Conservation (phyloP, 495 filamentous ascomycete species). For the Penicillium dipodomyicola region DNA sequence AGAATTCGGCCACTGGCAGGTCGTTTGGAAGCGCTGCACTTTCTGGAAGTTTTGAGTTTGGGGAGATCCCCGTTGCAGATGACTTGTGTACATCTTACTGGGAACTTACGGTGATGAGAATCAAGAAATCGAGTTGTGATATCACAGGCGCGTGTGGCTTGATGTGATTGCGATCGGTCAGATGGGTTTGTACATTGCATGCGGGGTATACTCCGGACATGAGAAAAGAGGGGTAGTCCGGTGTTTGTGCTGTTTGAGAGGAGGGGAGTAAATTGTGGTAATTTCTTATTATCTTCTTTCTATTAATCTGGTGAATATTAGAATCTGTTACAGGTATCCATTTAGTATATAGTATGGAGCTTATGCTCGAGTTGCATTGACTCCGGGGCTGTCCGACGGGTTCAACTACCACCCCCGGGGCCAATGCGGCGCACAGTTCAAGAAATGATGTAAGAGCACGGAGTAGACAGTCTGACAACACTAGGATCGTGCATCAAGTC, state of each 20-base stretch:
- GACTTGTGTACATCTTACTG: constrained; percentile 3
- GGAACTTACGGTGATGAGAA: constrained; percentile 4
- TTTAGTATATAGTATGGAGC: not conserved
- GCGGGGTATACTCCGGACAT: constrained; percentile 2
- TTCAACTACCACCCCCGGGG: not conserved
- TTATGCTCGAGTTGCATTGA: constrained; percentile 3
- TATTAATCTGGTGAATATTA: not conserved
- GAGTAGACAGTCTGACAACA: constrained; percentile 17
- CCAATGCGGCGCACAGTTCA: not conserved
- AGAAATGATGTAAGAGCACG: constrained; percentile 23
- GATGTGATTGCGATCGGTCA: constrained; percentile 19
- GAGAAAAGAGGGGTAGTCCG: not conserved
- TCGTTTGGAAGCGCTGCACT: constrained; percentile 17
- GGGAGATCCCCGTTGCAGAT: constrained; percentile 11
- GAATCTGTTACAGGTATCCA: not conserved
- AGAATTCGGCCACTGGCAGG: constrained; percentile 13
- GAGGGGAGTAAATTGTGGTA: not conserved
- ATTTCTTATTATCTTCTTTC: not conserved
- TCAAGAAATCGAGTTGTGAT: constrained; percentile 14
- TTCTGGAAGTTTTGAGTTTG: constrained; percentile 6
- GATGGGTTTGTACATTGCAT: constrained; percentile 12
- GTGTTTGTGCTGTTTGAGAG: not conserved
- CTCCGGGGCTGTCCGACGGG: not conserved
- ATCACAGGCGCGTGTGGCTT: constrained; percentile 5
- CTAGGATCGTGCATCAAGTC: constrained; percentile 10